Evolutionary conservation across 164 flowering plant species (phyloP).

Genomic region (Chimonanthus salicifolius): DNA sequence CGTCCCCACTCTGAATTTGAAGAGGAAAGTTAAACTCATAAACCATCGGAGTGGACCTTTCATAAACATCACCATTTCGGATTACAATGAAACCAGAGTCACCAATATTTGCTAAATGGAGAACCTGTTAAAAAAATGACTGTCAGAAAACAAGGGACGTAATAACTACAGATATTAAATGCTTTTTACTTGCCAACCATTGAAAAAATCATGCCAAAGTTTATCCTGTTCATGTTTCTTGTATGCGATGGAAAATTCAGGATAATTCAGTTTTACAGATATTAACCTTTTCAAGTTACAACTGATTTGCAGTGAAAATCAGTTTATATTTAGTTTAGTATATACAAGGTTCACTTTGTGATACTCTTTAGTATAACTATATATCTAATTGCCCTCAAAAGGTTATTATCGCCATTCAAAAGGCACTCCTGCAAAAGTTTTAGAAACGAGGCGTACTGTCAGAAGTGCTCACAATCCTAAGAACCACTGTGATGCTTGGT

Average conservation of each 20-base stretch:
- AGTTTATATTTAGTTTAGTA: neutral
- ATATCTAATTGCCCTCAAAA: neutral
- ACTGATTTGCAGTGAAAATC: neutral
- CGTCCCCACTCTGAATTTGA: slow-evolving; percentile 45
- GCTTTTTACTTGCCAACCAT: neutral
- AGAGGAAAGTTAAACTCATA: slow-evolving; percentile 68
- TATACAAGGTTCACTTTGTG: neutral
- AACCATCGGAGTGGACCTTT: slow-evolving; percentile 54
- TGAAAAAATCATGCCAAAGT: neutral
- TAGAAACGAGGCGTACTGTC: neutral
- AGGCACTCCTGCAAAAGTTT: neutral
- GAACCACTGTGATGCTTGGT: neutral
- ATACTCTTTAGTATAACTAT: neutral
- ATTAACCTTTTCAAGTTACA: neutral
- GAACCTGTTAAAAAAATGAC: slow-evolving; percentile 38
- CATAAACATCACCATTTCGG: slow-evolving; percentile 52
- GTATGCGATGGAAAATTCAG: neutral
- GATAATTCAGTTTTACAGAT: neutral
- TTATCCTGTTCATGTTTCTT: neutral
- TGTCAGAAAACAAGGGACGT: neutral
- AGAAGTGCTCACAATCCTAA: neutral
- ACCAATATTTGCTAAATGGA: slow-evolving; percentile 74
- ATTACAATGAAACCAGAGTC: slow-evolving; percentile 68
- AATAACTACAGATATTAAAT: neutral
- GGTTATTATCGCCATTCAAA: neutral